A percentile compares a stretch with the other conserved stretches of the same genome.
phyloP scores from a whole-genome alignment of 331 rosid genomes.

The Pyracantha coccinea region DNA sequence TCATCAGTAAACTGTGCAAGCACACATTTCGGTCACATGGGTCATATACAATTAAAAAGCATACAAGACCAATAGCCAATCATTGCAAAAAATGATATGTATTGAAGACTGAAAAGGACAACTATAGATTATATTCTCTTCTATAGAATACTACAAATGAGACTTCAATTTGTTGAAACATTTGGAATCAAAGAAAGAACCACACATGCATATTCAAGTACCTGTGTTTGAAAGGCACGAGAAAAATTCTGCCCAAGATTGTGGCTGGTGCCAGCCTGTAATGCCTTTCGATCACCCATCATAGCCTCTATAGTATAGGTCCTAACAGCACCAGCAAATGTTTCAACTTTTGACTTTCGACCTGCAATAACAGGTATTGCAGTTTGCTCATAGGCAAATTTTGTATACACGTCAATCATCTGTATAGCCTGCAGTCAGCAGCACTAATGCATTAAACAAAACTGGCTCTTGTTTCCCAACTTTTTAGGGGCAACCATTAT shows the following conservation, averaged over 20 bases:
- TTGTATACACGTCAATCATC: slow-evolving; percentile 93
- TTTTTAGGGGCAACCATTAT: neutral
- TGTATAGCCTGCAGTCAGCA: slow-evolving; percentile 74
- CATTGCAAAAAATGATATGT: neutral
- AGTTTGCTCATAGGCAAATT: slow-evolving; percentile 84
- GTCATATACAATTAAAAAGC: slow-evolving; percentile 12
- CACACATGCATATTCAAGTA: slow-evolving; percentile 10
- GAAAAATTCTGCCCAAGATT: slow-evolving; percentile 97
- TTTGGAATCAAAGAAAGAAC: neutral
- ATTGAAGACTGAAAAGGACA: neutral
- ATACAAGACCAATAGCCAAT: neutral
- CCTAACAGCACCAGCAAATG: slow-evolving; percentile 92
- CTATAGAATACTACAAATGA: too few relatives aligned
- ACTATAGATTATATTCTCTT: neutral
- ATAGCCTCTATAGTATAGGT: slow-evolving; percentile 96
- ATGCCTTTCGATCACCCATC: slow-evolving; percentile 97
- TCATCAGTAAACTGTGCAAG: slow-evolving; percentile 83
- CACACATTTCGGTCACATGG: slow-evolving; percentile 21
- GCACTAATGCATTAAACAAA: slow-evolving; percentile 17
- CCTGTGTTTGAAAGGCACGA: slow-evolving; percentile 93
- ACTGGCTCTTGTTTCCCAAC: neutral
- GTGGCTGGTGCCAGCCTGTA: slow-evolving; percentile 99
- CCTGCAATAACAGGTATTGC: slow-evolving; percentile 94
- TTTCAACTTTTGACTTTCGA: slow-evolving; percentile 87
- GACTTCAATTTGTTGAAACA: neutral